phyloP scores from a whole-genome alignment of 345 rosid genomes.

The Rhodamnia argentea region DNA sequence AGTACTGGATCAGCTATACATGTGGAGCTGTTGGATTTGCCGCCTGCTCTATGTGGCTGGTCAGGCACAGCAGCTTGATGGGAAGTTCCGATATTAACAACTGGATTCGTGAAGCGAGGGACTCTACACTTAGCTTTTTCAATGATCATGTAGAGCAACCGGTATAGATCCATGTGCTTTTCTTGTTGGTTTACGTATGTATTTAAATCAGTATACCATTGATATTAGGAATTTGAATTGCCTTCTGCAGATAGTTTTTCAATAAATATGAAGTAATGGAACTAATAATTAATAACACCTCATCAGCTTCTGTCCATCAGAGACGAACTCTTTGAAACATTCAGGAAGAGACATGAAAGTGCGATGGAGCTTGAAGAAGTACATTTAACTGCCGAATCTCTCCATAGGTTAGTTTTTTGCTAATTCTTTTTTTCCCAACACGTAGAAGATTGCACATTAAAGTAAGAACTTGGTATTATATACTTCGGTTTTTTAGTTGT shows the following conservation, averaged over 20 bases:
- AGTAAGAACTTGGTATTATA: not conserved
- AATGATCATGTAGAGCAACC: constrained; percentile 93
- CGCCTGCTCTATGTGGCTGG: constrained; percentile 67
- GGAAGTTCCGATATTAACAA: constrained; percentile 89
- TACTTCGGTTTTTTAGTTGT: not conserved
- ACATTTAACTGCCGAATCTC: constrained; percentile 69
- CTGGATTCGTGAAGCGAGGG: constrained; percentile 78
- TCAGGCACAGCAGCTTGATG: constrained; percentile 79
- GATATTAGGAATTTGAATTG: not conserved
- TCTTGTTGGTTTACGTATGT: not conserved
- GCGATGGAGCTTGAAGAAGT: constrained; percentile 88
- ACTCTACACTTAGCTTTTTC: constrained; percentile 58
- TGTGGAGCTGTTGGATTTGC: constrained; percentile 83
- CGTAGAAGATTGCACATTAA: not conserved
- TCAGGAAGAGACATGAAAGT: constrained; percentile 89
- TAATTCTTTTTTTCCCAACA: not conserved
- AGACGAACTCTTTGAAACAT: constrained; percentile 92
- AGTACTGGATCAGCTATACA: constrained; percentile 67
- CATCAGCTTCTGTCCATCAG: constrained; percentile 73
- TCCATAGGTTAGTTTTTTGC: constrained; percentile 48
- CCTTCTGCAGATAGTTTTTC: not conserved
- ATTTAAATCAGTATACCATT: not conserved
- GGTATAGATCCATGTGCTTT: constrained; percentile 28
- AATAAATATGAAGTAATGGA: not conserved
- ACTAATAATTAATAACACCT: constrained; percentile 5